Evolutionary conservation across 441 rosid species (phyloP).

Genomic region (Pelargonium citronellum): DNA sequence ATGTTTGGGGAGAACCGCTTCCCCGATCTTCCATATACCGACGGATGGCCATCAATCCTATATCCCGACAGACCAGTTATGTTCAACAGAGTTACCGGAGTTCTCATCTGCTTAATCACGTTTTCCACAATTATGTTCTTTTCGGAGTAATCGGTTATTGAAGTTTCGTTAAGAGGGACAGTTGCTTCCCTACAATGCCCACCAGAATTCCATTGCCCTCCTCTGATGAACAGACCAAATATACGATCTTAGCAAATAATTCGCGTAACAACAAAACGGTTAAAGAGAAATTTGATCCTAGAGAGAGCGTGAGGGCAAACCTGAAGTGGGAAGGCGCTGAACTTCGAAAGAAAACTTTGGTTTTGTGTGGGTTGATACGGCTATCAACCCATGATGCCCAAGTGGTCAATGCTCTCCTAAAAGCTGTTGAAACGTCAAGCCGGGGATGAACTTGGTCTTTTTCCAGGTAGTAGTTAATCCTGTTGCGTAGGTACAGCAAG

Average conservation of each 20-base stretch:
- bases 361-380: slow-evolving; percentile 52
- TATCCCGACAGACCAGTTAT: slow-evolving; percentile 59
- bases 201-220: slow-evolving; percentile 86
- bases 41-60: slow-evolving; percentile 81
- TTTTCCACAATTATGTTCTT: slow-evolving; percentile 49
- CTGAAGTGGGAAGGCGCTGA: slow-evolving; percentile 91
- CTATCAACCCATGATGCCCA: slow-evolving; percentile 90
- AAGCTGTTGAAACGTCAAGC: slow-evolving; percentile 68
- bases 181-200: slow-evolving; percentile 74
- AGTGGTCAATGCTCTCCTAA: slow-evolving; percentile 64
- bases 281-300: too few species aligned
- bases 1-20: slow-evolving; percentile 32
- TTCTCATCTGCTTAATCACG: slow-evolving; percentile 57
- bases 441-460: slow-evolving; percentile 54
- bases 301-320: slow-evolving; percentile 25
- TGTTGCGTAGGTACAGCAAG: slow-evolving; percentile 19
- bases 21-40: slow-evolving; percentile 44
- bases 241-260: too few species aligned
- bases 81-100: slow-evolving; percentile 61
- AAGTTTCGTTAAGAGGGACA: slow-evolving; percentile 44
- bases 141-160: slow-evolving; percentile 30
- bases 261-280: too few species aligned
- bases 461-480: slow-evolving; percentile 91
- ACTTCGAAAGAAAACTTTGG: slow-evolving; percentile 72
- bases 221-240: slow-evolving; percentile 35